Percentiles rank a stretch among this genome's conserved stretches.
Evolutionary conservation across 768 basidiomycete genomes (phyloP).

Genomic region (Chlorophyllum brunneum): DNA sequence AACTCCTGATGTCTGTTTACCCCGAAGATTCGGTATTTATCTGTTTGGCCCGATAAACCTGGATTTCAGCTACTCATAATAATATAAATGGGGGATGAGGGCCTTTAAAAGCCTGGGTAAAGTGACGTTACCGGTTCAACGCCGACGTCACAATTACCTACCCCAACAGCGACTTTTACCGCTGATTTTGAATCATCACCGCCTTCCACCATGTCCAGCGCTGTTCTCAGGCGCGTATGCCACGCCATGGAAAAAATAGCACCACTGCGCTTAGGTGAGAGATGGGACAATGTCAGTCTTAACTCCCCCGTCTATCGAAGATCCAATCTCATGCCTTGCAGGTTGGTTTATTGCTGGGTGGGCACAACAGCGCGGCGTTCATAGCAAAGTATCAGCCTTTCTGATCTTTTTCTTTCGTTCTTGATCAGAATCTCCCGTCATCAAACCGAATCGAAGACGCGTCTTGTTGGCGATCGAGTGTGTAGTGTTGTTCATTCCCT

Average conservation of each 20-base stretch:
- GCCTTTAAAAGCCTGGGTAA: too few relatives aligned
- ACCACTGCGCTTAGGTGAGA: conserved; percentile 79
- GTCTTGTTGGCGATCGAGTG: conserved; percentile 75
- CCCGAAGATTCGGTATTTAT: too few relatives aligned
- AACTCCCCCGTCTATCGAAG: conserved; percentile 12
- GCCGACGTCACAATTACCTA: not conserved
- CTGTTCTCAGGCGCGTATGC: conserved; percentile 49
- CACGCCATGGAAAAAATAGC: conserved; percentile 82
- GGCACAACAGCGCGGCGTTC: conserved; percentile 9
- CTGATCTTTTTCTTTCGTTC: conserved; percentile 1
- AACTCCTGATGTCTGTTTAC: too few relatives aligned
- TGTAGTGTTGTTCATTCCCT: conserved; percentile 13
- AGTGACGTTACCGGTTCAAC: too few relatives aligned
- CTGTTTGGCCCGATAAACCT: too few relatives aligned
- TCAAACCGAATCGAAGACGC: conserved; percentile 39
- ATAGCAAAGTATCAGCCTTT: not conserved
- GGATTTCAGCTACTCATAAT: too few relatives aligned
- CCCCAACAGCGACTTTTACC: not conserved
- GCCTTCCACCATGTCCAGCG: conserved; percentile 25
- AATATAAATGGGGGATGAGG: too few relatives aligned
- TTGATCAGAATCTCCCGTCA: conserved; percentile 49
- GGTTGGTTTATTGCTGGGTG: conserved; percentile 77
- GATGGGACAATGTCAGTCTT: conserved; percentile 88
- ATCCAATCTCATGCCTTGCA: conserved; percentile 24
- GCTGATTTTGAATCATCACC: not conserved